phyloP scores from a whole-genome alignment of 352 stramenopile species.

The Phytophthora agathidicida region DNA sequence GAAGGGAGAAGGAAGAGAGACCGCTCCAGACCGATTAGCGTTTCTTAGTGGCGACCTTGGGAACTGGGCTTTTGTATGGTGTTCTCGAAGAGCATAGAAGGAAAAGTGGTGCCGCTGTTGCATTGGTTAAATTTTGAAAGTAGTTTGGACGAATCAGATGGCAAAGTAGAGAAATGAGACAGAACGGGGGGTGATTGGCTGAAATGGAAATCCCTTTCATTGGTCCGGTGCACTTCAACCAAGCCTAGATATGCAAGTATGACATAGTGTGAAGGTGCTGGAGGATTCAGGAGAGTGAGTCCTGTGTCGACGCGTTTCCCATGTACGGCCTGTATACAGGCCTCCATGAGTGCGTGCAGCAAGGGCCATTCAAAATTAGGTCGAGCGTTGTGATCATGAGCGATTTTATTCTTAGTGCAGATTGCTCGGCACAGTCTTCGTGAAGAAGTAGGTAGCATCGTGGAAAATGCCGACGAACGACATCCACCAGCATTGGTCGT shows the following conservation, averaged over 20 bases:
- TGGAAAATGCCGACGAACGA: constrained; percentile 14
- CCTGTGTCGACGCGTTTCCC: no score
- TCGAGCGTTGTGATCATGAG: no score
- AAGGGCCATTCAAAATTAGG: no score
- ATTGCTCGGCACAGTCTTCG: no score
- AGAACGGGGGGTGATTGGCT: constrained; percentile 14
- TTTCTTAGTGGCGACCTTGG: constrained; percentile 4
- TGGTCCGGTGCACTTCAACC: constrained; percentile 8
- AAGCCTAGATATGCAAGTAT: no score
- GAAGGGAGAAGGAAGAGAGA: not conserved
- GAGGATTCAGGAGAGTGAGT: no score
- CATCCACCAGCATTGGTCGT: constrained; percentile 56
- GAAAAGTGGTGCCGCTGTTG: not conserved
- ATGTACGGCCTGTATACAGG: no score
- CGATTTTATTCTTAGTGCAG: no score
- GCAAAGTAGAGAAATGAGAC: not conserved
- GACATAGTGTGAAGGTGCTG: no score
- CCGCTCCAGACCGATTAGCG: constrained; percentile 15
- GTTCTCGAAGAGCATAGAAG: constrained; percentile 22
- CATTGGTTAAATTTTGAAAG: constrained; percentile 1
- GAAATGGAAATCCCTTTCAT: not conserved
- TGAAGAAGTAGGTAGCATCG: no score
- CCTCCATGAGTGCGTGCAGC: no score
- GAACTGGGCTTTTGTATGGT: constrained; percentile 11
- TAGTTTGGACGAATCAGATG: not conserved